Evolutionary conservation across 2,329 filamentous ascomycete species (phyloP).

Genomic region (Xylaria arbuscula): DNA sequence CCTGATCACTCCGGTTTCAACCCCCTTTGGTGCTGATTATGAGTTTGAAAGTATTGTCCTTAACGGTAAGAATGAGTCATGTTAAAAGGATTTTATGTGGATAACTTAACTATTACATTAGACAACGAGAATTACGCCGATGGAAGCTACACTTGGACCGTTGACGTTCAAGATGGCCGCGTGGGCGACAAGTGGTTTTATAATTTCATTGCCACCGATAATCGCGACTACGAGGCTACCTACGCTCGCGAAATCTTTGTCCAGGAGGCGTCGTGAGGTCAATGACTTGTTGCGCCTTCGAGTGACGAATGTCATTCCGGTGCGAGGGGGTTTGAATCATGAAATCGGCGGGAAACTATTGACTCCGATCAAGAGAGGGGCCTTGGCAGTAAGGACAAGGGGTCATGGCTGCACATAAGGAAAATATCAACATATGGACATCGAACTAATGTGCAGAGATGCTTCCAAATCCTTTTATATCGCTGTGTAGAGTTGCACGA

Average conservation of each 20-base stretch:
- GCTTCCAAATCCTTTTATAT: too few relatives aligned
- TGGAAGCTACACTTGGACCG: conserved; percentile 8
- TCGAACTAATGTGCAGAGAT: background rate
- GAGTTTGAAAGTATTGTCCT: background rate
- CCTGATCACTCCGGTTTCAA: background rate
- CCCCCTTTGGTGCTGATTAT: background rate
- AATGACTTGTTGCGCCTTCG: background rate
- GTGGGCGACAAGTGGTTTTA: background rate
- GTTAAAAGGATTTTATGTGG: too few relatives aligned
- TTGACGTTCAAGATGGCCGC: background rate
- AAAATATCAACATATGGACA: background rate
- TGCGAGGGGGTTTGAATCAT: background rate
- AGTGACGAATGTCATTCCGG: background rate
- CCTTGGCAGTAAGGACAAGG: too few relatives aligned
- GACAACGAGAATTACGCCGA: background rate
- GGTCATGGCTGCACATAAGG: background rate
- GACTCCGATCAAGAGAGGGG: too few relatives aligned
- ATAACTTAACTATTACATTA: background rate
- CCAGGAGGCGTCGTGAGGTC: background rate
- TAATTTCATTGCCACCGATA: background rate
- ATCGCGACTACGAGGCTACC: background rate
- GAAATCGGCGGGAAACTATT: background rate
- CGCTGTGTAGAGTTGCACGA: too few relatives aligned
- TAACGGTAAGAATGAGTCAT: background rate
- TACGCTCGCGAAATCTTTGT: background rate